These are phyloP conservation scores for Symbiodinium natans DNA, from an alignment of 73 alveolate genomes.

Conservation along the genomic window DNA sequence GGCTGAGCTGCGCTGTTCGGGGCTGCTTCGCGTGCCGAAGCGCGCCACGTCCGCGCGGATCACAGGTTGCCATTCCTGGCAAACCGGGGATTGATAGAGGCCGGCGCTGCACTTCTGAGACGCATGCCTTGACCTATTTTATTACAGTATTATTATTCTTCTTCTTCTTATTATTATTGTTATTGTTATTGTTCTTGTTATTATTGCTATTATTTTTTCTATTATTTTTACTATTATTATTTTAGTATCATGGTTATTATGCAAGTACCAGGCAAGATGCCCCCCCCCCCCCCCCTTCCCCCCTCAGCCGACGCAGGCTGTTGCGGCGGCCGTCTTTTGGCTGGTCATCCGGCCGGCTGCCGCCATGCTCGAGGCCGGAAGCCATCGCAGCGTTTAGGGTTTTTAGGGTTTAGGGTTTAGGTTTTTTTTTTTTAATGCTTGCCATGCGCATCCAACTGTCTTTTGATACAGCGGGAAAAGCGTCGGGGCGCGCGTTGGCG, in stretches of 20 bases:
- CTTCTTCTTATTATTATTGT: too few species aligned
- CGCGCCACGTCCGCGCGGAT: too few species aligned
- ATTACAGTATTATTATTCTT: neutral
- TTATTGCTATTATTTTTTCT: neutral
- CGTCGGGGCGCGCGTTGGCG: too few species aligned
- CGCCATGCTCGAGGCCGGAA: constrained; percentile 22
- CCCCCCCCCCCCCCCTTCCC: neutral
- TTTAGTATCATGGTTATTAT: too few species aligned
- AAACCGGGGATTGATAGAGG: neutral
- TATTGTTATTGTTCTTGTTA: neutral
- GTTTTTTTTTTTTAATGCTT: too few species aligned
- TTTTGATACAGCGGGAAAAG: too few species aligned
- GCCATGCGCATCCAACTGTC: too few species aligned
- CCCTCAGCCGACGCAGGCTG: constrained; percentile 12
- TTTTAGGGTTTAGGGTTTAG: too few species aligned
- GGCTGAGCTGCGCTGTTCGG: too few species aligned
- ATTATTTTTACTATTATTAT: neutral
- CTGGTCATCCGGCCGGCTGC: constrained; percentile 58
- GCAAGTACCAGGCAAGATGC: neutral
- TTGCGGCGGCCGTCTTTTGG: constrained; percentile 44
- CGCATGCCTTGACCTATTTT: neutral
- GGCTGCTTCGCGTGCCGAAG: too few species aligned
- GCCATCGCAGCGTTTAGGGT: too few species aligned
- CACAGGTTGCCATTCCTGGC: neutral
- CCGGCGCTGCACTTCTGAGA: neutral